Evolutionary conservation across 1,139 yeast species (phyloP), one percentile per base, ranked within the genome.

Genomic region (Zygoascus sp.): DNA sequence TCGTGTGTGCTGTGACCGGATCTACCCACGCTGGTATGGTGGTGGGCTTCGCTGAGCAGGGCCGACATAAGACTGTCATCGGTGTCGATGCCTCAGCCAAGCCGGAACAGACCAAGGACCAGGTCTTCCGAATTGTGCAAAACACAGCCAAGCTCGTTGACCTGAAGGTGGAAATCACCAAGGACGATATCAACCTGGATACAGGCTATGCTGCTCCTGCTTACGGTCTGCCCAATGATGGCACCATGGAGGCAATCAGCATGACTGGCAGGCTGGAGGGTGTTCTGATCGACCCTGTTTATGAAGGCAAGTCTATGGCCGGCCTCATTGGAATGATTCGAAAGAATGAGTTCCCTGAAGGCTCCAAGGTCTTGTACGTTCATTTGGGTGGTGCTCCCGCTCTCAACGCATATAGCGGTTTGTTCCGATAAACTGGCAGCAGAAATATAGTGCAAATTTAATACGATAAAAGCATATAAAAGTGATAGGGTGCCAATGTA

Each of bases 1-100:
- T 43, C 2, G 46, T 43, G 3, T 43, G 46, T 35, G 46, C 46
- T 17, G 46, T 43, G n/a, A 43, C 46, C 15, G 46, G 46, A 10
- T 32, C 40, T 19, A 43, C 46, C n/a, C 46, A 36, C 11, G 46
- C 42, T 19, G 46, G 46, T 17, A 43, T 43, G 34, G 36, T 43
- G 10, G 46, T 43, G 9, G 46, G 46, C 8, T 35, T 37, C 13
- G 41, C 40, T 7, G 30, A 37, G 28, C 41, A 35, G 23, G 46
- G 46, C 10, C 46, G 46, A 11, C 36, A 43, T 5, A 17, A 35
- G 17, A 23, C 27, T 16, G 46, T 43, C 20, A 35, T 43, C 11
- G 46, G 46, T n/a, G 40, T 43, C 3, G 46, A 43, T 28, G 46
- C 46, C 9, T 43, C 46, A 9, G 41, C 41, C n/a, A 43, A 35